phyloP scores from a whole-genome alignment of 164 flowering plant species.

The Vitis cinerea region DNA sequence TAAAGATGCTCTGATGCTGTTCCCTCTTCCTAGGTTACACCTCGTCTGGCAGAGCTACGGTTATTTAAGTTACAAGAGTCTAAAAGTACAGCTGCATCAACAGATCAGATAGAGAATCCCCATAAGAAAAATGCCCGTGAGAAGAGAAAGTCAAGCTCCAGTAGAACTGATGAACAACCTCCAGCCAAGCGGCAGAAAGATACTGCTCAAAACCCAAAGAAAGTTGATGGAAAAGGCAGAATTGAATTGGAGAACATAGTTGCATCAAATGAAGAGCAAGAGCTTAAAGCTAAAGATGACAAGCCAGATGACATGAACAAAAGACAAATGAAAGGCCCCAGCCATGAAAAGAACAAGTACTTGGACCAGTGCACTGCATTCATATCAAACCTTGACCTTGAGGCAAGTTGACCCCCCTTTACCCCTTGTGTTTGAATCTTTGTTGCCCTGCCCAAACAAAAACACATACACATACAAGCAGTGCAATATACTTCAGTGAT shows the following conservation, averaged over 20 bases:
- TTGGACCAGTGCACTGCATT: conserved; percentile 89
- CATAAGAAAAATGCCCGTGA: conserved; percentile 41
- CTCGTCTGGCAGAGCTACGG: conserved; percentile 79
- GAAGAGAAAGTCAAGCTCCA: conserved; percentile 61
- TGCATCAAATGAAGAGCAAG: conserved; percentile 26
- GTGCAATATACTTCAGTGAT: background rate
- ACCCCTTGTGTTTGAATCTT: background rate
- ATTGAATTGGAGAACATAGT: conserved; percentile 18
- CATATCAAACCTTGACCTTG: conserved; percentile 64
- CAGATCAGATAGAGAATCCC: conserved; percentile 34
- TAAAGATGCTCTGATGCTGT: background rate
- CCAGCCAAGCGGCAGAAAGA: conserved; percentile 61
- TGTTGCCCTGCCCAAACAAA: background rate
- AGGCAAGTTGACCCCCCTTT: conserved; percentile 40
- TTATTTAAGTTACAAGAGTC: conserved; percentile 62
- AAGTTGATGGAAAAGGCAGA: conserved; percentile 21
- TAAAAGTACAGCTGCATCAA: conserved; percentile 26
- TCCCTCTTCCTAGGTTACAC: conserved; percentile 53
- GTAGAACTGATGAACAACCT: conserved; percentile 42
- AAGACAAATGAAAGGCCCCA: conserved; percentile 27
- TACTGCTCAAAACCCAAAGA: conserved; percentile 22
- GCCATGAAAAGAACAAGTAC: conserved; percentile 32
- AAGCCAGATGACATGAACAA: conserved; percentile 24
- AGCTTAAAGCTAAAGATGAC: conserved; percentile 10
- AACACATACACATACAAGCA: background rate